Evolutionary conservation across 345 rosid species (phyloP).

Genomic region (Camelina laxa): DNA sequence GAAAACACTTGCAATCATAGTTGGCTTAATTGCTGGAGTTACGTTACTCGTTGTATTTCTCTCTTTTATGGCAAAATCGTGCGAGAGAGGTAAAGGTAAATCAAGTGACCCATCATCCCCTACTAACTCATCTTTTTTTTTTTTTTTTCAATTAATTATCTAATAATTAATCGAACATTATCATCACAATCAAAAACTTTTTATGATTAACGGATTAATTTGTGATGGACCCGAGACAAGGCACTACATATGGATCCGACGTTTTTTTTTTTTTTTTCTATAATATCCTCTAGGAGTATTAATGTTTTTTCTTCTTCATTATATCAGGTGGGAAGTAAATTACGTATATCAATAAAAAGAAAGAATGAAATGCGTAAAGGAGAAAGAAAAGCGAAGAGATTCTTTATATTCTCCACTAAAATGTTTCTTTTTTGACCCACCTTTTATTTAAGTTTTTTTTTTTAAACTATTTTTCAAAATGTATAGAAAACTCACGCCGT

Average conservation of each 20-base stretch:
- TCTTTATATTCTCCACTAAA: slow-evolving; percentile 42
- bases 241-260: slow-evolving; percentile 8
- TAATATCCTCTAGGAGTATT: slow-evolving; percentile 6
- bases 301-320: background rate
- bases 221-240: slow-evolving; percentile 23
- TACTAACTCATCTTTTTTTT: background rate
- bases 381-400: slow-evolving; percentile 39
- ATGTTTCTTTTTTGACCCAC: slow-evolving; percentile 37
- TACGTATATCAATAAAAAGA: background rate
- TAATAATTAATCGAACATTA: slow-evolving; percentile 6
- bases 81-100: slow-evolving; percentile 67
- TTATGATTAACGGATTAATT: slow-evolving; percentile 12
- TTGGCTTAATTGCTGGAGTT: slow-evolving; percentile 87
- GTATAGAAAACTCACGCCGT: slow-evolving; percentile 35
- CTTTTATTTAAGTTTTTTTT: slow-evolving; percentile 19
- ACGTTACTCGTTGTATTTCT: slow-evolving; percentile 73
- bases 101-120: slow-evolving; percentile 1
- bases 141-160: background rate
- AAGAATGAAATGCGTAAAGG: slow-evolving; percentile 16
- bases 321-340: slow-evolving; percentile 42
- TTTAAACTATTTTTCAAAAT: background rate
- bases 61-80: slow-evolving; percentile 65
- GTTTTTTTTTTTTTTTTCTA: background rate
- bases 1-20: slow-evolving; percentile 89
- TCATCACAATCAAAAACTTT: slow-evolving; percentile 19